Percentiles rank a stretch among this genome's conserved stretches.
Conservation (phyloP, 352 stramenopile species). For the Globisporangium nagaii region DNA sequence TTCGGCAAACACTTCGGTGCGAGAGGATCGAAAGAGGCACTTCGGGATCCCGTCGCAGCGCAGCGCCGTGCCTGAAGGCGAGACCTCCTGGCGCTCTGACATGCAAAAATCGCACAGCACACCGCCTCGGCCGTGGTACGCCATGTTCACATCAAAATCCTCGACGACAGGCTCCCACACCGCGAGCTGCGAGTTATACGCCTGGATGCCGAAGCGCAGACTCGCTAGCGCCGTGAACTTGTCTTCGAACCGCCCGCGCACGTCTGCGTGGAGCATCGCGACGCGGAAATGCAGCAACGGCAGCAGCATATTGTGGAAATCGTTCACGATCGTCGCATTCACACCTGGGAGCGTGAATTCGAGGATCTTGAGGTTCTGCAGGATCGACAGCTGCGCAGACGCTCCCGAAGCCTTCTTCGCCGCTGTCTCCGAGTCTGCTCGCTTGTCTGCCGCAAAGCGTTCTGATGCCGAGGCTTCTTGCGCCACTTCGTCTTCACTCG, state of each 20-base stretch:
- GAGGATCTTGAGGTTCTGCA: constrained; percentile 69
- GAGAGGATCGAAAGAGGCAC: constrained; percentile 64
- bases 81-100: constrained; percentile 61
- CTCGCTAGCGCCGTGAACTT: constrained; percentile 58
- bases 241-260: constrained; percentile 56
- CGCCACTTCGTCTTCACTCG: background rate
- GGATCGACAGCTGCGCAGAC: constrained; percentile 24
- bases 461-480: background rate
- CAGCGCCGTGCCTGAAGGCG: constrained; percentile 43
- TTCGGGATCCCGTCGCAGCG: constrained; percentile 64
- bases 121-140: constrained; percentile 58
- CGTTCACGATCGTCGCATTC: constrained; percentile 80
- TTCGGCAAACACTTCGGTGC: constrained; percentile 62
- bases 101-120: constrained; percentile 78
- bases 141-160: constrained; percentile 79
- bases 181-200: constrained; percentile 82
- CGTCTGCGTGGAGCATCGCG: constrained; percentile 54
- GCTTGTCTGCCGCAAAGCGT: background rate
- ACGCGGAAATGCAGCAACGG: constrained; percentile 75
- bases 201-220: constrained; percentile 68
- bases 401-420: constrained; percentile 17
- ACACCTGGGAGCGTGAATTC: constrained; percentile 72
- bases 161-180: constrained; percentile 83
- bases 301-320: constrained; percentile 86
- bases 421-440: background rate